These are phyloP conservation scores for Termitomyces sp. DNA, from an alignment of 1,284 basidiomycete genomes.

Conservation along the genomic window DNA sequence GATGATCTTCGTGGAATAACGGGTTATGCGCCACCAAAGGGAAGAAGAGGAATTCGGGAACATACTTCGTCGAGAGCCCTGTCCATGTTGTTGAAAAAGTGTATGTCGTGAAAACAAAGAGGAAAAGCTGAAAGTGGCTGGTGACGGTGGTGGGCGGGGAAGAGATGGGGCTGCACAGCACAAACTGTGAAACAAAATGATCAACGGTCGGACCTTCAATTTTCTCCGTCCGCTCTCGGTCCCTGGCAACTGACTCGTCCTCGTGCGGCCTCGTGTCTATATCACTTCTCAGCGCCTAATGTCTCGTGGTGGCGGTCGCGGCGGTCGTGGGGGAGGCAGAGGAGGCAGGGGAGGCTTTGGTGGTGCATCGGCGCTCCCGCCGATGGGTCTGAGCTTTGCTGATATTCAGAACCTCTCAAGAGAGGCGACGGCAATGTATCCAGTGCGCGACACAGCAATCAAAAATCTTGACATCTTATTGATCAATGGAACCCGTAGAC, in stretches of 20 bases:
- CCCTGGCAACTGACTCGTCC: conserved; percentile 10
- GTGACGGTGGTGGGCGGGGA: conserved; percentile 15
- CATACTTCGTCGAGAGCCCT: conserved; percentile 87
- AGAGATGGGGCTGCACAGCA: conserved; percentile 15
- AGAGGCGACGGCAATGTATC: conserved; percentile 72
- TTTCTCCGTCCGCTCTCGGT: conserved; percentile 19
- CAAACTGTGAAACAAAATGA: conserved; percentile 18
- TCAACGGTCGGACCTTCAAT: conserved; percentile 19
- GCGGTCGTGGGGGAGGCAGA: conserved; percentile 50
- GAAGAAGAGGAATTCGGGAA: conserved; percentile 11
- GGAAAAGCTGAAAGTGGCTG: background rate
- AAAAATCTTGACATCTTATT: conserved; percentile 2
- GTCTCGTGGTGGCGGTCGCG: conserved; percentile 65
- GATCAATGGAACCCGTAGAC: conserved; percentile 22
- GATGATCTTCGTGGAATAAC: conserved; percentile 58
- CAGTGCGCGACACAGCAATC: conserved; percentile 45
- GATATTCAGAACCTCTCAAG: conserved; percentile 71
- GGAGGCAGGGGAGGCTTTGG: conserved; percentile 53
- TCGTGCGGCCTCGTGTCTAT: background rate
- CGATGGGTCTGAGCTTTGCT: conserved; percentile 75
- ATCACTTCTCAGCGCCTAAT: conserved; percentile 29
- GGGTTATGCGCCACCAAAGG: conserved; percentile 9
- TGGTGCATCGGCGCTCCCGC: conserved; percentile 48
- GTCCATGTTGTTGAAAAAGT: conserved; percentile 50
- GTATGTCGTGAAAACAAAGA: conserved; percentile 4